Base-by-base conservation (phyloP, 129 eudicot species). In the Sambucus nigra region DNA sequence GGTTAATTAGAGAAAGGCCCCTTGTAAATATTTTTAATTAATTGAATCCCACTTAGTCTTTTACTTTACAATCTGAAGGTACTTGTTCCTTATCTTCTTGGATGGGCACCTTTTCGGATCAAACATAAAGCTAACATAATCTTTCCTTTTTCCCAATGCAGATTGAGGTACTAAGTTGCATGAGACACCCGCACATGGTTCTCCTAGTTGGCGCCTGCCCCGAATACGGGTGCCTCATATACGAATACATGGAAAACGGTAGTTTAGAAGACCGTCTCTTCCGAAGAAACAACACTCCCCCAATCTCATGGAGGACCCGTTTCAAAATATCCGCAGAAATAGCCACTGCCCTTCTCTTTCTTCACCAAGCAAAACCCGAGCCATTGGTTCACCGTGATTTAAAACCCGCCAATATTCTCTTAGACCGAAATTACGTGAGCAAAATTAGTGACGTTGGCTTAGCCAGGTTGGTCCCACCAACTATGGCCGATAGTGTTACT, bases 301-400 rank as follows among this genome's bases (percentile, higher is more conserved):
- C 78, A 1, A 44, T 81, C 41, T 72, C 88, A 26, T 81, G 88
- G 83, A 23, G 18, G 40, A 33, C 47, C 47, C 80, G 88, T 14
- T 81, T 81, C 68, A 62, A 60, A 50, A 76, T 81, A 27, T 72
- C 80, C 5, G 65, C 80, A 0, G 88, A 81, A 55, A 73, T 81
- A 13, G 83, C 84, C 50, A 76, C 78, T 13, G 77, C 80, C 53
- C 83, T 81, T 44, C 72, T 61, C 27, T 81, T 76, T 78, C 77
- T 81, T 49, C 88, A 81, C 60, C 75, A 73, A 33, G 44, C 84
- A 33, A 67, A 68, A 33, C 88, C 88, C 4, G 77, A 81, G 47
- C 88, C 88, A 7, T 47, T 81, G 24, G 88, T 81, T 25, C 88
- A 81, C 48, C 80, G 88, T 13, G 88, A 81, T 54, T 78, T 81